These are phyloP conservation scores for Phytophthora melonis DNA, from an alignment of 352 stramenopile species.

Conservation along the genomic window DNA sequence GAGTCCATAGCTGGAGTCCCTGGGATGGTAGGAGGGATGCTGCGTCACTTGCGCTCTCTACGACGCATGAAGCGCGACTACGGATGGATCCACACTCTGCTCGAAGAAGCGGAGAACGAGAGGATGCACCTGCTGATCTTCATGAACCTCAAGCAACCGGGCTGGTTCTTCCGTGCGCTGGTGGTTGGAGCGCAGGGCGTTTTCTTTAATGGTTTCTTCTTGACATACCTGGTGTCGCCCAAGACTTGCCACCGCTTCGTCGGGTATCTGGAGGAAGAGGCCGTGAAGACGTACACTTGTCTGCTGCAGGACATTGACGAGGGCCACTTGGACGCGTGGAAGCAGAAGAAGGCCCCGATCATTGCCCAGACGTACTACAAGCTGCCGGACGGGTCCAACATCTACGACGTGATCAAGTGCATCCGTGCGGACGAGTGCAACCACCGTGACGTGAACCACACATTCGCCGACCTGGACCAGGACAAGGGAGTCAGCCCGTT, in stretches of 20 bases:
- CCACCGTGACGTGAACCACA: constrained; percentile 91
- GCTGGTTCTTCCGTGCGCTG: constrained; percentile 72
- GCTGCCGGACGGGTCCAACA: constrained; percentile 66
- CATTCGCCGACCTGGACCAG: constrained; percentile 65
- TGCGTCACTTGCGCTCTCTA: constrained; percentile 86
- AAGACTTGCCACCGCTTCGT: constrained; percentile 92
- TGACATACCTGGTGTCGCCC: constrained; percentile 89
- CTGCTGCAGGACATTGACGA: constrained; percentile 90
- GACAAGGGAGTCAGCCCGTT: constrained; percentile 65
- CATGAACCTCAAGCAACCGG: constrained; percentile 88
- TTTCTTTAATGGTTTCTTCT: constrained; percentile 89
- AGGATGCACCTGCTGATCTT: constrained; percentile 94
- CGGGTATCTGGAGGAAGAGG: constrained; percentile 94
- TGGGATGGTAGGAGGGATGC: constrained; percentile 79
- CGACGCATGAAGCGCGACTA: constrained; percentile 89
- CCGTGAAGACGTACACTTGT: constrained; percentile 91
- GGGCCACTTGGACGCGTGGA: constrained; percentile 78
- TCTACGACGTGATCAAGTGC: constrained; percentile 88
- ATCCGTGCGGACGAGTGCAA: constrained; percentile 90
- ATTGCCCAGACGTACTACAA: constrained; percentile 92
- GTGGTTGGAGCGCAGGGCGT: constrained; percentile 89
- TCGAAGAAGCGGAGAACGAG: constrained; percentile 95
- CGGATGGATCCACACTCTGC: constrained; percentile 92
- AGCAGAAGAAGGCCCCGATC: constrained; percentile 56
- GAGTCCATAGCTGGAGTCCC: constrained; percentile 82